Percentiles rank a stretch among this genome's conserved stretches.
Evolutionary conservation across 345 rosid genomes (phyloP).

Genomic region (Durio zibethinus): DNA sequence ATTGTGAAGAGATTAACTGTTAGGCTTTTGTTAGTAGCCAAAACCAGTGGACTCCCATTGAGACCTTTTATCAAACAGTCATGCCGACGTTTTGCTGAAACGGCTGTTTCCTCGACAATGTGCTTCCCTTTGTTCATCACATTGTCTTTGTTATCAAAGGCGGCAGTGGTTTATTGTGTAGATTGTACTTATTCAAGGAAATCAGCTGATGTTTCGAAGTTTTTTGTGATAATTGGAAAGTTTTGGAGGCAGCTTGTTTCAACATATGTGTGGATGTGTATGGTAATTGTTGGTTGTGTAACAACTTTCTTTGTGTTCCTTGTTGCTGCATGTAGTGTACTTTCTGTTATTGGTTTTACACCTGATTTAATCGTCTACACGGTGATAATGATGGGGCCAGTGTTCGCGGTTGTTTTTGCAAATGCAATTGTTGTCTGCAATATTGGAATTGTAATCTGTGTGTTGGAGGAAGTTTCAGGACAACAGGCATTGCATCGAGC

Average conservation of each 20-base stretch:
- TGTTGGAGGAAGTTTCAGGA: slow-evolving; percentile 87
- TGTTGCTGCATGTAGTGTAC: slow-evolving; percentile 44
- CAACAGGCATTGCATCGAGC: slow-evolving; percentile 65
- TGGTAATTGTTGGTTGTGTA: slow-evolving; percentile 59
- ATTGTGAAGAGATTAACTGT: slow-evolving; percentile 53
- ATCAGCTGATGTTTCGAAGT: slow-evolving; percentile 44
- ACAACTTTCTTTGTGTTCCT: slow-evolving; percentile 63
- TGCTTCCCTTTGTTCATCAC: slow-evolving; percentile 80
- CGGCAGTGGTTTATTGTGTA: slow-evolving; percentile 77
- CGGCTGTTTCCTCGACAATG: slow-evolving; percentile 56
- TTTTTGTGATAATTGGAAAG: slow-evolving; percentile 40
- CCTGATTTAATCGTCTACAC: slow-evolving; percentile 56
- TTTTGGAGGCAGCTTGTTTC: slow-evolving; percentile 63
- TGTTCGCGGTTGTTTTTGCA: slow-evolving; percentile 81
- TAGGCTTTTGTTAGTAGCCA: slow-evolving; percentile 61
- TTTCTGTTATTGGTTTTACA: slow-evolving; percentile 51
- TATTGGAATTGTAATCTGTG: slow-evolving; percentile 62
- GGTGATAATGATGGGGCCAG: slow-evolving; percentile 50
- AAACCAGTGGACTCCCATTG: slow-evolving; percentile 72
- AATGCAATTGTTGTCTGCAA: slow-evolving; percentile 68
- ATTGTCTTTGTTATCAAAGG: slow-evolving; percentile 56
- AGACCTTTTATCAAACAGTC: slow-evolving; percentile 59
- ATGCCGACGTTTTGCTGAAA: slow-evolving; percentile 64
- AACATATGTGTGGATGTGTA: slow-evolving; percentile 70
- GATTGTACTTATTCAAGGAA: slow-evolving; percentile 71